phyloP scores from a whole-genome alignment of 2,329 filamentous ascomycete species.

The Cladorrhinum sp. region DNA sequence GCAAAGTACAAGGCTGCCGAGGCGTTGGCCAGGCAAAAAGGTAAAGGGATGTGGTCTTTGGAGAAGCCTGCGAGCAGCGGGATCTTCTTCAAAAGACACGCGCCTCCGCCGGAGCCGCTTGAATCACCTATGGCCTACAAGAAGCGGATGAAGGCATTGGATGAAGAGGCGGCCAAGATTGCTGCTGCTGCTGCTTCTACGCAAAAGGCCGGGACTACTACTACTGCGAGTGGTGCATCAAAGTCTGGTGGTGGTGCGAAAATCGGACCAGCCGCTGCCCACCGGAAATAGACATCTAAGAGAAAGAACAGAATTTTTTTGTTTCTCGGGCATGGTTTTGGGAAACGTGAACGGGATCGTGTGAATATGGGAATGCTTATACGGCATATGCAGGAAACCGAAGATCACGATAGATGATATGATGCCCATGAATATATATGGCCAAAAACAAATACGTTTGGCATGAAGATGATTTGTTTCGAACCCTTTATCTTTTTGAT shows the following conservation, averaged over 20 bases:
- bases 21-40: constrained; percentile 60
- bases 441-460: not conserved
- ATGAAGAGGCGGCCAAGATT: constrained; percentile 25
- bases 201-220: not conserved
- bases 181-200: not conserved
- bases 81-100: constrained; percentile 22
- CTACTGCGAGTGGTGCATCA: not conserved
- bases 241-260: no score
- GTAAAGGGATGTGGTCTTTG: constrained; percentile 72
- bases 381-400: no score
- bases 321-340: no score
- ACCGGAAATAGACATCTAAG: no score
- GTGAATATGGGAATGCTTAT: no score
- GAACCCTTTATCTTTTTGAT: not conserved
- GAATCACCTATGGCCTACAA: constrained; percentile 92
- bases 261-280: no score
- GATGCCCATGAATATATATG: not conserved
- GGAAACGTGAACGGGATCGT: no score
- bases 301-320: no score
- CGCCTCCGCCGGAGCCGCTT: constrained; percentile 31
- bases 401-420: no score
- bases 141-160: constrained; percentile 43
- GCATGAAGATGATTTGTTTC: not conserved
- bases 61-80: constrained; percentile 44
- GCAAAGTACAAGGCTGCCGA: constrained; percentile 64